These are phyloP conservation scores for Heliamphora exappendiculata DNA, from an alignment of 148 eudicot genomes.

Conservation along the genomic window DNA sequence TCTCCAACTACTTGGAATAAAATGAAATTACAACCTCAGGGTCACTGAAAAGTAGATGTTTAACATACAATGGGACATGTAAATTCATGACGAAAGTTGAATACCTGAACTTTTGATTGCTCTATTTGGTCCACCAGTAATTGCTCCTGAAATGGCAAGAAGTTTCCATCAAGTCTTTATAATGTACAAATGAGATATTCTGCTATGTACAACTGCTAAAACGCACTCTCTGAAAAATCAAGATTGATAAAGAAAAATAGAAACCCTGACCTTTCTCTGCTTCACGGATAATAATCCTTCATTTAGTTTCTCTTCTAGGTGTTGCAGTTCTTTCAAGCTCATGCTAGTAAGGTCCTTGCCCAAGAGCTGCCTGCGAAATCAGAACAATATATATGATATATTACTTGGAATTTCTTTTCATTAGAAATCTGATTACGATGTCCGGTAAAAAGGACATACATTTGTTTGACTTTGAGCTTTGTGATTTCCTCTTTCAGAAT, in stretches of 20 bases:
- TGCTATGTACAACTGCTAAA: not conserved
- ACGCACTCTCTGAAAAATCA: not conserved
- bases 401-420: not conserved
- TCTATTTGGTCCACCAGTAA: slow-evolving; percentile 52
- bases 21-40: not conserved
- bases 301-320: slow-evolving; percentile 57
- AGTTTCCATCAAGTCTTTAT: not conserved
- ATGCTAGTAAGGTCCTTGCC: slow-evolving; percentile 60
- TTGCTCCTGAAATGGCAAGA: slow-evolving; percentile 46
- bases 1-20: not conserved
- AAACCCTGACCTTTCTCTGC: slow-evolving; percentile 49
- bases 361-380: slow-evolving; percentile 48
- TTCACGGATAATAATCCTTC: slow-evolving; percentile 58
- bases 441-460: slow-evolving; percentile 24
- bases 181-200: not conserved
- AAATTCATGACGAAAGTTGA: not conserved
- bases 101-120: slow-evolving; percentile 46
- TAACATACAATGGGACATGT: not conserved
- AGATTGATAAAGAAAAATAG: not conserved
- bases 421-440: not conserved
- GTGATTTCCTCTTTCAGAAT: slow-evolving; percentile 42
- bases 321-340: slow-evolving; percentile 47
- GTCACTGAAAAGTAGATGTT: not conserved
- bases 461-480: slow-evolving; percentile 38
- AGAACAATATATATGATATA: not conserved